Evolutionary conservation across 1,139 yeast genomes (phyloP).

Genomic region (Meyerozyma carpophila): DNA sequence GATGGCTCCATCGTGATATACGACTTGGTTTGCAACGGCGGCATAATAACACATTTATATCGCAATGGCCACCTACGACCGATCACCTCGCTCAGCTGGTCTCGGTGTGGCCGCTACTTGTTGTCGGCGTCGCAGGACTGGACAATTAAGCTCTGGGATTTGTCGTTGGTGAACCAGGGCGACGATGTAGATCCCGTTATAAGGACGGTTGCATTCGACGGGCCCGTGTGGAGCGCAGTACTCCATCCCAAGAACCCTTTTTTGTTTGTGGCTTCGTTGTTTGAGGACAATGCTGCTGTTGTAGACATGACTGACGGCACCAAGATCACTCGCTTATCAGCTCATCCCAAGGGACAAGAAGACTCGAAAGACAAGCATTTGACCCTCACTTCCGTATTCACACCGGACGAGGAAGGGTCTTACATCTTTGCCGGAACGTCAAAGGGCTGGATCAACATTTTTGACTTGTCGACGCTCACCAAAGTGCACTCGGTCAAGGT

Average conservation of each 20-base stretch:
- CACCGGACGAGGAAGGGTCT: slow-evolving; percentile 35
- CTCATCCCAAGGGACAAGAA: slow-evolving; percentile 21
- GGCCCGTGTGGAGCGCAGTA: slow-evolving; percentile 68
- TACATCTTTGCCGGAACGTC: slow-evolving; percentile 71
- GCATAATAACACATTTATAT: slow-evolving; percentile 49
- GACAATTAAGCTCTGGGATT: slow-evolving; percentile 79
- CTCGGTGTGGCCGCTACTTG: slow-evolving; percentile 63
- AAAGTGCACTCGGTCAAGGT: slow-evolving; percentile 49
- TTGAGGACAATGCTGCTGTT: slow-evolving; percentile 51
- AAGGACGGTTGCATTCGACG: slow-evolving; percentile 50
- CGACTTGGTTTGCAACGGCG: slow-evolving; percentile 58
- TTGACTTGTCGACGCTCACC: slow-evolving; percentile 20
- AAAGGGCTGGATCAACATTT: slow-evolving; percentile 68
- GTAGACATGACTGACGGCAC: slow-evolving; percentile 42
- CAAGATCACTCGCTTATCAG: slow-evolving; percentile 19
- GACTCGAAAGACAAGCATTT: slow-evolving; percentile 19
- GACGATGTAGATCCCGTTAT: slow-evolving; percentile 24
- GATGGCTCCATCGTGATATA: slow-evolving; percentile 78
- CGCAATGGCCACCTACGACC: slow-evolving; percentile 65
- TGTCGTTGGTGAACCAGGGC: slow-evolving; percentile 29
- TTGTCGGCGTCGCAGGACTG: slow-evolving; percentile 82
- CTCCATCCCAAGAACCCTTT: slow-evolving; percentile 48
- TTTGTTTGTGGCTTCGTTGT: slow-evolving; percentile 43
- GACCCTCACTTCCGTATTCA: slow-evolving; percentile 31
- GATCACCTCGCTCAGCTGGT: slow-evolving; percentile 77